Conservation (phyloP, 106 monocot species). For the Vanilla planifolia region DNA sequence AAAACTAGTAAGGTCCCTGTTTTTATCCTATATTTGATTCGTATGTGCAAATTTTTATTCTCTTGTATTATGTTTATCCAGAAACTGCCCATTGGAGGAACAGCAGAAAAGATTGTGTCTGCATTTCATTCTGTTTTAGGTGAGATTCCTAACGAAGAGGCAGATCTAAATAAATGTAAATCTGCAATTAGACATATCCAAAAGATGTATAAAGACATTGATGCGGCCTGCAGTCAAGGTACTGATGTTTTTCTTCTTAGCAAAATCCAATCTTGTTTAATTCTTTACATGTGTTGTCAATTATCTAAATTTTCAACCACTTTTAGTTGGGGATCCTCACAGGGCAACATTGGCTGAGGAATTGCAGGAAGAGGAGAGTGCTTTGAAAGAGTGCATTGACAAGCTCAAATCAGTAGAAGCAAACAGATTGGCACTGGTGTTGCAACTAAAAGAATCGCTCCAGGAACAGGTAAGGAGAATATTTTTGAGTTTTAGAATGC, state of each 20-base stretch:
- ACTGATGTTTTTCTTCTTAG: not conserved
- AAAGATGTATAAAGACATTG: slow-evolving; percentile 92
- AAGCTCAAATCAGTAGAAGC: slow-evolving; percentile 62
- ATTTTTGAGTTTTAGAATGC: not conserved
- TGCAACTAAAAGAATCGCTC: slow-evolving; percentile 69
- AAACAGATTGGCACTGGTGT: slow-evolving; percentile 55
- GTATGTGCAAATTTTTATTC: too few relatives aligned
- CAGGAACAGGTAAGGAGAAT: slow-evolving; percentile 68
- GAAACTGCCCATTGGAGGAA: slow-evolving; percentile 92
- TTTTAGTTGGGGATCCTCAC: slow-evolving; percentile 61
- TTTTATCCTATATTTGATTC: not conserved
- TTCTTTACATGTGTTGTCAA: not conserved
- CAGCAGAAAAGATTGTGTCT: slow-evolving; percentile 87
- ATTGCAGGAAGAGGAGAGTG: slow-evolving; percentile 55
- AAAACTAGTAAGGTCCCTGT: slow-evolving; percentile 52
- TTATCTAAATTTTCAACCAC: slow-evolving; percentile 24
- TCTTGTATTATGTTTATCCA: slow-evolving; percentile 23
- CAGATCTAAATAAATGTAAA: slow-evolving; percentile 69
- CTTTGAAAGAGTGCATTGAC: slow-evolving; percentile 59
- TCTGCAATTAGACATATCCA: slow-evolving; percentile 39
- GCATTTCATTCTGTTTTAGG: slow-evolving; percentile 69
- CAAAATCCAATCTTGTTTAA: not conserved
- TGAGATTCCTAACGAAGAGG: slow-evolving; percentile 60
- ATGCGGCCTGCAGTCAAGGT: slow-evolving; percentile 47
- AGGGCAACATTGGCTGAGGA: slow-evolving; percentile 52